Percentiles rank a stretch among this genome's conserved stretches.
Evolutionary conservation across 176 grass and related monocot species (phyloP).

Genomic region (Oryza brachyantha): DNA sequence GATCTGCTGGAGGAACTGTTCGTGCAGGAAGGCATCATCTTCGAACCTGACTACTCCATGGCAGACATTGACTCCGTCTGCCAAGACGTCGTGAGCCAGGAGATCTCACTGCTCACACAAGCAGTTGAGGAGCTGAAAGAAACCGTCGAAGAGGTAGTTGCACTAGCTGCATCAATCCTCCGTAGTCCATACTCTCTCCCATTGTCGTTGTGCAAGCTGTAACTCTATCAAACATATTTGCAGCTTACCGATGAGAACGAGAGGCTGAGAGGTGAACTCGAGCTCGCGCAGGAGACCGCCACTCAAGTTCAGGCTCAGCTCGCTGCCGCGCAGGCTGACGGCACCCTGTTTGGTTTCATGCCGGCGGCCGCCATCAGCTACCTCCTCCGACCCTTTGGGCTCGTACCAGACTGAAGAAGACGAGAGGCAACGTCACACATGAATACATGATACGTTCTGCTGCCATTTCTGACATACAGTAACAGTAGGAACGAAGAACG

Average conservation of each 20-base stretch:
- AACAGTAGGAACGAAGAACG: neutral
- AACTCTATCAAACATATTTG: neutral
- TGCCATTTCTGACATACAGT: neutral
- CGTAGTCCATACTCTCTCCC: neutral
- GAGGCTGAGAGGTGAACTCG: constrained; percentile 36
- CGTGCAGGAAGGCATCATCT: constrained; percentile 64
- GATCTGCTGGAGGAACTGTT: constrained; percentile 65
- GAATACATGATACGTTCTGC: neutral
- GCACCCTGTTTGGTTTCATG: constrained; percentile 26
- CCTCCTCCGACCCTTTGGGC: constrained; percentile 39
- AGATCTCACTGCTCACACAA: constrained; percentile 48
- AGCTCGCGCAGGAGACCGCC: constrained; percentile 31
- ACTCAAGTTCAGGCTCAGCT: neutral
- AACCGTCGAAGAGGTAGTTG: constrained; percentile 44
- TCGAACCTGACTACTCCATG: constrained; percentile 33
- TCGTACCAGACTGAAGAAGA: constrained; percentile 35
- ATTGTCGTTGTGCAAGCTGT: neutral
- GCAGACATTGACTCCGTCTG: constrained; percentile 31
- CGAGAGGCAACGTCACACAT: neutral
- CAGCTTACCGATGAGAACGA: constrained; percentile 55
- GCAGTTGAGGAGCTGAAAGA: constrained; percentile 56
- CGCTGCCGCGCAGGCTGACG: neutral
- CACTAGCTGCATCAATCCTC: constrained; percentile 10
- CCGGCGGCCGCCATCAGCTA: constrained; percentile 12
- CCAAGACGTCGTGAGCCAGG: constrained; percentile 40